phyloP scores from a whole-genome alignment of 192 early-diverging fungal genomes.

The Gamsiella multidivaricata region DNA sequence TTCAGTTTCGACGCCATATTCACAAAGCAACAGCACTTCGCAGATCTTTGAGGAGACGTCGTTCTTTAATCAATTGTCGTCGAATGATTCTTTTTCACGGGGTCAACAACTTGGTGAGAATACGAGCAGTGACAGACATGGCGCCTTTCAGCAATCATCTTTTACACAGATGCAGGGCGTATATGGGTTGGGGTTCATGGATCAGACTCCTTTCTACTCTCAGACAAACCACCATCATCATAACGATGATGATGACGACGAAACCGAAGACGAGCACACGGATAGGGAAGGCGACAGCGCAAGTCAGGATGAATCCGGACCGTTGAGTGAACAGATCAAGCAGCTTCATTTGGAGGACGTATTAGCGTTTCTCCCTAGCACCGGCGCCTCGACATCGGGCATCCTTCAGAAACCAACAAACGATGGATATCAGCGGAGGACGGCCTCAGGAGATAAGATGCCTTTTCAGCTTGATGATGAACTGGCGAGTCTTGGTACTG shows the following conservation, averaged over 20 bases:
- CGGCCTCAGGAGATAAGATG: conserved; percentile 36
- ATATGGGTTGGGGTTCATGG: conserved; percentile 36
- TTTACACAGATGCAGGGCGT: conserved; percentile 1
- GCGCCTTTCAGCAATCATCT: conserved; percentile 10
- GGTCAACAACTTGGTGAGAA: conserved; percentile 22
- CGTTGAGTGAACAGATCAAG: conserved; percentile 42
- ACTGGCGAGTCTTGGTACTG: conserved; percentile 30
- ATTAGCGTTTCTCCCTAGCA: conserved; percentile 42
- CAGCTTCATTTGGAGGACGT: conserved; percentile 45
- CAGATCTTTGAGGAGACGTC: conserved; percentile 55
- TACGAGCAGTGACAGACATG: not conserved
- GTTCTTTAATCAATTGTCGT: conserved; percentile 47
- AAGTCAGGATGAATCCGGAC: conserved; percentile 39
- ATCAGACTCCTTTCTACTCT: not conserved
- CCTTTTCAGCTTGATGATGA: conserved; percentile 49
- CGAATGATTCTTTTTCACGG: conserved; percentile 38
- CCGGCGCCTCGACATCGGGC: conserved; percentile 20
- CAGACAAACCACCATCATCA: not conserved
- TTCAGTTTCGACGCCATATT: conserved; percentile 40
- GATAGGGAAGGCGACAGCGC: conserved; percentile 20
- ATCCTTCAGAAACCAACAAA: conserved; percentile 10
- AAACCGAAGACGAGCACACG: conserved; percentile 5
- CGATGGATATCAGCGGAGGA: conserved; percentile 18
- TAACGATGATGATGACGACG: conserved; percentile 15
- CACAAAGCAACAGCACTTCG: conserved; percentile 48